Conservation (phyloP, 1,284 basidiomycete genomes). For the Microbotryum violaceum region DNA sequence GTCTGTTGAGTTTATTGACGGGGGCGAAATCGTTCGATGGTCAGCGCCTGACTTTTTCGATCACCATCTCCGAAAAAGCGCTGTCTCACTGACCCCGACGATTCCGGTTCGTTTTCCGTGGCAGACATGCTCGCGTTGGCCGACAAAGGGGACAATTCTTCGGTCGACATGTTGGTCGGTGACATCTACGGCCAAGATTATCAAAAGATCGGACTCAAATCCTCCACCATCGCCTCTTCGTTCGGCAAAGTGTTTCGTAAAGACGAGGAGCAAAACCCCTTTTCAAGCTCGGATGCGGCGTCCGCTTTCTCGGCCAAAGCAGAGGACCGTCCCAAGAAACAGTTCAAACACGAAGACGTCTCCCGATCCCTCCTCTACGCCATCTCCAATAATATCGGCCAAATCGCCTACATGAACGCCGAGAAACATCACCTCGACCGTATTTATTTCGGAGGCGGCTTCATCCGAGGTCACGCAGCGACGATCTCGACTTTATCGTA, state of each 20-base stretch:
- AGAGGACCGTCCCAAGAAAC: conserved; percentile 53
- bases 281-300: conserved; percentile 14
- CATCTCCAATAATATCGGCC: conserved; percentile 97
- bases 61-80: not conserved
- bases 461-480: conserved; percentile 97
- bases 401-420: conserved; percentile 99
- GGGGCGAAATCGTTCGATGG: conserved; percentile 95
- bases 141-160: conserved; percentile 84
- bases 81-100: no score
- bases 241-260: conserved; percentile 99
- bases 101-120: conserved; percentile 17
- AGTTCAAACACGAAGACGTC: conserved; percentile 87
- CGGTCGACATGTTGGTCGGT: conserved; percentile 97
- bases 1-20: conserved; percentile 84
- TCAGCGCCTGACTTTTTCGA: conserved; percentile 44
- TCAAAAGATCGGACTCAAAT: conserved; percentile 87
- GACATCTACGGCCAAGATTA: conserved; percentile 93
- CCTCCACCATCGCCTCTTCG: conserved; percentile 92
- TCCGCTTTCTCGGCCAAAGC: not conserved
- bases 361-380: conserved; percentile 68
- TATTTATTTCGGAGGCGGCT: conserved; percentile 98
- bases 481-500: conserved; percentile 97
- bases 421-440: conserved; percentile 95
- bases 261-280: conserved; percentile 43
- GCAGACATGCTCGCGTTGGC: conserved; percentile 93